Percentiles rank a stretch among this genome's conserved stretches.
These are phyloP conservation scores for Hamamelis virginiana DNA, from an alignment of 164 flowering plant genomes.

Conservation along the genomic window DNA sequence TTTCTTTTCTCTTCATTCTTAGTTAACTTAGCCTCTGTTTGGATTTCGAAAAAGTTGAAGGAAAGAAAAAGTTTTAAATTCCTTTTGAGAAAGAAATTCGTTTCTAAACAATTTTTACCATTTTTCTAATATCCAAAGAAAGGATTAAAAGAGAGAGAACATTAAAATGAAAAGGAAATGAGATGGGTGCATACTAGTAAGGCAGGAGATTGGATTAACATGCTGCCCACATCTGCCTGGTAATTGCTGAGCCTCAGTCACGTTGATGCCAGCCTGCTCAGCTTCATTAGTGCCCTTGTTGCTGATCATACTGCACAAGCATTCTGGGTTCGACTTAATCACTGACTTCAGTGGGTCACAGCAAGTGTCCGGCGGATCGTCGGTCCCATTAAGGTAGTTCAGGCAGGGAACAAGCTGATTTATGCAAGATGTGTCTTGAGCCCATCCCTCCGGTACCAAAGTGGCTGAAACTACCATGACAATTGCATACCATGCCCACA, in stretches of 20 bases:
- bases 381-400: constrained; percentile 47
- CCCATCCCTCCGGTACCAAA: neutral
- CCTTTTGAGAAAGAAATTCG: too few relatives aligned
- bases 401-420: constrained; percentile 56
- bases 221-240: constrained; percentile 65
- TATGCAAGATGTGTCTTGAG: constrained; percentile 33
- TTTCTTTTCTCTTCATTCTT: too few relatives aligned
- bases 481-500: neutral
- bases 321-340: constrained; percentile 48
- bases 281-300: constrained; percentile 32
- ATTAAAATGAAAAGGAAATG: too few relatives aligned
- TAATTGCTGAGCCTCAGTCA: constrained; percentile 45
- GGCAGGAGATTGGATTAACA: constrained; percentile 61
- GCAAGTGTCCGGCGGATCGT: constrained; percentile 50
- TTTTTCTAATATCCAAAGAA: too few relatives aligned
- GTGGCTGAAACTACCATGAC: neutral
- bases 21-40: too few relatives aligned
- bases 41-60: too few relatives aligned
- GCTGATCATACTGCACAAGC: constrained; percentile 60
- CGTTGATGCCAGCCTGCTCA: constrained; percentile 45
- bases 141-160: too few relatives aligned
- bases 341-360: constrained; percentile 65
- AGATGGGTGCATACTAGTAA: constrained; percentile 29
- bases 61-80: too few relatives aligned
- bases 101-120: too few relatives aligned